Evolutionary conservation across 805 yeast genomes (phyloP).

Genomic region (Ascoidea asiatica): DNA sequence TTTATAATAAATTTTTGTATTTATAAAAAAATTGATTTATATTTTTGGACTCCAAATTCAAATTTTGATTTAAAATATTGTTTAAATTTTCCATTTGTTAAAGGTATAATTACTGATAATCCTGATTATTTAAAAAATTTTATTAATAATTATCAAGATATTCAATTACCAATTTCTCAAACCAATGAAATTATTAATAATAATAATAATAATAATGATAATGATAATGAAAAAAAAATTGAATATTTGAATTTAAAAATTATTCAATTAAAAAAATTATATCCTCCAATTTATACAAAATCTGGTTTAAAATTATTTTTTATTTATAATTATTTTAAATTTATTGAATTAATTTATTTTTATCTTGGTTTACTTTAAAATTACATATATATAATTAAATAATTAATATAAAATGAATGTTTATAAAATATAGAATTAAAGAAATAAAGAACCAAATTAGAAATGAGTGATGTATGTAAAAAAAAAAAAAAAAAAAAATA

Average conservation of each 20-base stretch:
- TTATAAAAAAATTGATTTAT: conserved; percentile 13
- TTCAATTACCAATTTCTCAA: background rate
- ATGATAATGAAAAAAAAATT: background rate
- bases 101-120: conserved; percentile 15
- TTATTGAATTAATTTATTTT: background rate
- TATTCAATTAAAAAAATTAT: background rate
- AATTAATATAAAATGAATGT: too few relatives aligned
- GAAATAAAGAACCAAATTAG: too few relatives aligned
- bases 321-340: too few relatives aligned
- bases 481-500: too few relatives aligned
- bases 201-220: background rate
- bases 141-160: background rate
- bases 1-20: conserved; percentile 1
- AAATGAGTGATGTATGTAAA: too few relatives aligned
- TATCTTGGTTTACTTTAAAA: too few relatives aligned
- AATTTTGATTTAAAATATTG: conserved; percentile 13
- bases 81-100: conserved; percentile 8
- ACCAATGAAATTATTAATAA: background rate
- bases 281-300: background rate
- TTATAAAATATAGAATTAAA: too few relatives aligned
- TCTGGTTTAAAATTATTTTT: conserved; percentile 5
- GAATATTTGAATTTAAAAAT: background rate
- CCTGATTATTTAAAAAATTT: conserved; percentile 6
- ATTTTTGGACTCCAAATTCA: conserved; percentile 24
- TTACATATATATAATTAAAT: too few relatives aligned